Percentiles rank a stretch among this genome's conserved stretches.
phyloP scores from a whole-genome alignment of 2,329 filamentous ascomycete genomes.

The Tolypocladium tropicale region DNA sequence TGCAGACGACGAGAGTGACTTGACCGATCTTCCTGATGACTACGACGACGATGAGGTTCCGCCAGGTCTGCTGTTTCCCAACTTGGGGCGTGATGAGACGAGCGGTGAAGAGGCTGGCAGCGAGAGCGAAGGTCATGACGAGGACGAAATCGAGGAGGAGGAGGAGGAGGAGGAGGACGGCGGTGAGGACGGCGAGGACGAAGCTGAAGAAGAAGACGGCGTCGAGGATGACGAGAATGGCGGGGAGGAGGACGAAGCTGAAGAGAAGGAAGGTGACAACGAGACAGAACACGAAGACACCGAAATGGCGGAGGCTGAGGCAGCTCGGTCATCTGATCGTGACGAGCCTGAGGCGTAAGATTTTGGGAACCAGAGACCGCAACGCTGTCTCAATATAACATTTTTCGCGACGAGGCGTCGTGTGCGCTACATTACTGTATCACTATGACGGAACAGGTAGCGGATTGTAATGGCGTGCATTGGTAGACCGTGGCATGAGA shows the following conservation, averaged over 20 bases:
- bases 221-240: slow-evolving; percentile 5
- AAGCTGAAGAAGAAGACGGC: slow-evolving; percentile 4
- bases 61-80: slow-evolving; percentile 41
- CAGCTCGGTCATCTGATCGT: not conserved
- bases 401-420: too few relatives aligned
- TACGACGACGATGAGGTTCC: slow-evolving; percentile 50
- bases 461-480: not conserved
- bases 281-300: slow-evolving; percentile 4
- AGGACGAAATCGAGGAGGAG: slow-evolving; percentile 17
- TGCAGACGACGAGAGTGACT: slow-evolving; percentile 59
- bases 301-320: slow-evolving; percentile 1
- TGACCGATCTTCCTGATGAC: slow-evolving; percentile 52
- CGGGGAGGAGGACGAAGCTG: slow-evolving; percentile 6
- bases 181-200: slow-evolving; percentile 4
- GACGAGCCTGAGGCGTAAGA: slow-evolving; percentile 4
- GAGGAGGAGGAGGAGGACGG: slow-evolving; percentile 11
- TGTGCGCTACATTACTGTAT: too few relatives aligned
- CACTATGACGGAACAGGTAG: too few relatives aligned
- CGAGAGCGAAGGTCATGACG: slow-evolving; percentile 24
- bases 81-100: slow-evolving; percentile 22
- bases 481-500: too few relatives aligned
- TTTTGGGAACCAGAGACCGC: slow-evolving; percentile 2
- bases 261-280: slow-evolving; percentile 4
- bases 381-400: not conserved
- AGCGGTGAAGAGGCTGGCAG: slow-evolving; percentile 22